These are phyloP conservation scores for Infundibulicybe gibba DNA, from an alignment of 768 basidiomycete species.

Conservation along the genomic window DNA sequence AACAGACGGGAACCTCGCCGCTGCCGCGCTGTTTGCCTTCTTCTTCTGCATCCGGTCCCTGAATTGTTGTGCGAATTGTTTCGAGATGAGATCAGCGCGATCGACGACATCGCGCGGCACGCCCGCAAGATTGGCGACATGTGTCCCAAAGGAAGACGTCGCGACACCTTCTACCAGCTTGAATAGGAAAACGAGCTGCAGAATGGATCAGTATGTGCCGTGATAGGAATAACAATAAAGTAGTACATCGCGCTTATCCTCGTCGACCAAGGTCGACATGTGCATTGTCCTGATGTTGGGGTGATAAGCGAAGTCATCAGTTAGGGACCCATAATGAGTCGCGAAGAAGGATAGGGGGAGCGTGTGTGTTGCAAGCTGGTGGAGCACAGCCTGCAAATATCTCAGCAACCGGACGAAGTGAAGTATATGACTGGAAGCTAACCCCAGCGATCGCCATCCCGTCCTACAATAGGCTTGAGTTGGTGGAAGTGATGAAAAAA, in stretches of 20 bases:
- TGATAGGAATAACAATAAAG: background rate
- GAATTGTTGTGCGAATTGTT: constrained; percentile 85
- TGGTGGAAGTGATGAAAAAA: background rate
- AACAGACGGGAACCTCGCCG: constrained; percentile 66
- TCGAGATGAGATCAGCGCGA: constrained; percentile 84
- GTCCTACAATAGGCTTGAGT: constrained; percentile 46
- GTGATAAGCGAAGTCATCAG: constrained; percentile 90
- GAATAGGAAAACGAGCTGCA: constrained; percentile 88
- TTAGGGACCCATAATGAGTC: constrained; percentile 94
- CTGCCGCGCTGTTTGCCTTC: constrained; percentile 26
- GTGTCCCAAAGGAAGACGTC: constrained; percentile 86
- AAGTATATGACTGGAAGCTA: constrained; percentile 15
- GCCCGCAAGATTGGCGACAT: constrained; percentile 93
- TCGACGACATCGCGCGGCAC: constrained; percentile 83
- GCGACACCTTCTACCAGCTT: constrained; percentile 90
- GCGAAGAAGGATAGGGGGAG: constrained; percentile 94
- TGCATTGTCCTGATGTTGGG: constrained; percentile 93
- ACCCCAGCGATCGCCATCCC: constrained; percentile 98
- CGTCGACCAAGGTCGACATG: constrained; percentile 93
- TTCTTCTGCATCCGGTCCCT: constrained; percentile 63
- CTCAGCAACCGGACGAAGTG: background rate
- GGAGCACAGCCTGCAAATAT: constrained; percentile 72
- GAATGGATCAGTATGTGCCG: background rate
- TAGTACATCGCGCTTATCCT: constrained; percentile 81
- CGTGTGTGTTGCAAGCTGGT: constrained; percentile 91